Evolutionary conservation across 352 stramenopile species (phyloP), one percentile per base, ranked within the genome.

Genomic region (Globisporangium polare): DNA sequence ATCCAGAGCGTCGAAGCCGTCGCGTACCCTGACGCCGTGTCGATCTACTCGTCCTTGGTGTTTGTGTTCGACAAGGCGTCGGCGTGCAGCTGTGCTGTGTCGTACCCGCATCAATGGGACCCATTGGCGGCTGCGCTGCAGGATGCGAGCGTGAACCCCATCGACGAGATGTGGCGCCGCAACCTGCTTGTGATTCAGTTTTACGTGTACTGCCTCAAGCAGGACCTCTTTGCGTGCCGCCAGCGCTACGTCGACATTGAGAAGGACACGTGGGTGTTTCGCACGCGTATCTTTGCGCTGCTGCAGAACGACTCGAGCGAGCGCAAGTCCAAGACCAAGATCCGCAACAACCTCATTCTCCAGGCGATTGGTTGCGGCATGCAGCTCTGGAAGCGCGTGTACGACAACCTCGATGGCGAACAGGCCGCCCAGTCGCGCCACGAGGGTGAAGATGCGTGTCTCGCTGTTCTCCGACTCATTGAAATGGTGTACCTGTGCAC

Each of bases 401-500:
- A 84, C 41, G 81, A 89, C 43, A 58, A 46, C 35, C 58, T 63
- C 2, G 62, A 77, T 20, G 56, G 65, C 12, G 74, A 73, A 27
- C 12, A 66, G 10, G 33, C n/a, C 7, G 27, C 13, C 9, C 67
- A 68, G 45, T 72, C 63, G 43, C 79, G 76, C 35, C 65, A 61
- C 5, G 83, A 94, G 64, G 82, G 72, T 31, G 69, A 89, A 42
- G 78, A 88, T 35, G 64, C 81, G 12, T 92, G 83, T 50, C 49
- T 90, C 47, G 74, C 86, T 10, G 72, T 76, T 5, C 63, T 90
- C 41, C 86, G 82, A 8, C 64, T 94, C 17, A 77, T 94, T 20
- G 86, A 94, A 61, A 92, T 94, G 83, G 62, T 94, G 9, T 88
- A 84, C 15, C 29, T 86, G 50, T 89, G 85, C 67, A 89, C 80